Evolutionary conservation across 768 basidiomycete genomes (phyloP), one percentile per base, ranked within the genome.

Genomic region (Kwoniella sp.): DNA sequence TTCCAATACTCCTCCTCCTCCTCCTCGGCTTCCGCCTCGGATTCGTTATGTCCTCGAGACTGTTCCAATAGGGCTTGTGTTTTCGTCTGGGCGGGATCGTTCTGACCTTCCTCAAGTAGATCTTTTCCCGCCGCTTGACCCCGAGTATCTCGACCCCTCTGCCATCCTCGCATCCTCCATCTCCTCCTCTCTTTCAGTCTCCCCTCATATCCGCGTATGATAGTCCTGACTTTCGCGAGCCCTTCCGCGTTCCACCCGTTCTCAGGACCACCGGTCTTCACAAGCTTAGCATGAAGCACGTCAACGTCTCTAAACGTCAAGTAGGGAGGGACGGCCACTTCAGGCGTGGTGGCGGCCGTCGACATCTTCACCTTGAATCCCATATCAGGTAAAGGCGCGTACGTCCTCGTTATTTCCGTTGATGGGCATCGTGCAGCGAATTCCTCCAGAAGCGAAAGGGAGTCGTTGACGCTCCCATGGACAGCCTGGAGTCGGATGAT

Each of bases 311-410:
- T 70, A 76, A 93, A 95, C 13, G 86, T 84, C 23, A 95, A 71
- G 45, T 93, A 77, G 0, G 93, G 93, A 0, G 93, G 90, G 5
- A 96, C 88, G 25, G 85, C 75, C 70, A 92, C 89, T 74, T 96
- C 93, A 0, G 86, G 85, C 2, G 89, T 83, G 20, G 87, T 86
- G 1, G 83, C 79, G 0, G 81, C 78, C 4, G 87, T 85, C 1
- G 86, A 86, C 69, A 91, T 82, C 23, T 90, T 87, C 23, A 95
- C 8, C 79, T 76, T 1, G 82, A 84, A 70, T 85, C 87, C 20
- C 71, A 80, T 26, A 47, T 67, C n/a, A 11, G 81, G 77, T 0
- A 81, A 51, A 11, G 84, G 83, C 25, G 73, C 67, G 41, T 72
- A 75, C 17, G 55, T 57, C 26, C 56, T 17, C 17, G 84, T 80